Percentiles rank a stretch among this genome's conserved stretches.
These are phyloP conservation scores for Cladorrhinum samala DNA, from an alignment of 495 filamentous ascomycete genomes.

Conservation along the genomic window DNA sequence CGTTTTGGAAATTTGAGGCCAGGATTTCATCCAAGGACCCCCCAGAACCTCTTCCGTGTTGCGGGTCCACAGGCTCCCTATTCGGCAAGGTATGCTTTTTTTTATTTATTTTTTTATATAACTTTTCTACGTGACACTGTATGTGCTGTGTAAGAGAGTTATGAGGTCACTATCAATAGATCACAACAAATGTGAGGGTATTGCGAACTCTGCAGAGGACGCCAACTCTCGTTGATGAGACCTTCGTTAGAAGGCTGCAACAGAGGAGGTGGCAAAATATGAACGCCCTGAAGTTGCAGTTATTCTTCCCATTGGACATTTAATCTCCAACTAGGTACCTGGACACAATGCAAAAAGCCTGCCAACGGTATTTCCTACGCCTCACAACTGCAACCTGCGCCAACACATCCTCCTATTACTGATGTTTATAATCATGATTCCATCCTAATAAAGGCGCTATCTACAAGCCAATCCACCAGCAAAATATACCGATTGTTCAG, in stretches of 20 bases:
- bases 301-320: not conserved
- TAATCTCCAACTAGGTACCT: not conserved
- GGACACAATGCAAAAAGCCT: no score
- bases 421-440: no score
- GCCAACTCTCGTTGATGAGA: no score
- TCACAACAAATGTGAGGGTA: no score
- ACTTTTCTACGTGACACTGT: no score
- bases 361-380: not conserved
- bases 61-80: no score
- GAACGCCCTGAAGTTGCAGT: not conserved
- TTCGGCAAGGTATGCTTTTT: no score
- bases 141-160: no score
- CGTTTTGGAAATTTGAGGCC: not conserved
- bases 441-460: not conserved
- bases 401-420: not conserved
- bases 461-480: not conserved
- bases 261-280: not conserved
- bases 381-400: no score
- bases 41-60: not conserved
- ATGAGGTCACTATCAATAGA: no score
- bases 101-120: not conserved
- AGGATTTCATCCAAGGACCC: not conserved
- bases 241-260: not conserved
- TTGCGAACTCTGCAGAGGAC: no score
- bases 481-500: not conserved